These are phyloP conservation scores for Kwoniella europaea DNA, from an alignment of 768 basidiomycete genomes.

Conservation along the genomic window DNA sequence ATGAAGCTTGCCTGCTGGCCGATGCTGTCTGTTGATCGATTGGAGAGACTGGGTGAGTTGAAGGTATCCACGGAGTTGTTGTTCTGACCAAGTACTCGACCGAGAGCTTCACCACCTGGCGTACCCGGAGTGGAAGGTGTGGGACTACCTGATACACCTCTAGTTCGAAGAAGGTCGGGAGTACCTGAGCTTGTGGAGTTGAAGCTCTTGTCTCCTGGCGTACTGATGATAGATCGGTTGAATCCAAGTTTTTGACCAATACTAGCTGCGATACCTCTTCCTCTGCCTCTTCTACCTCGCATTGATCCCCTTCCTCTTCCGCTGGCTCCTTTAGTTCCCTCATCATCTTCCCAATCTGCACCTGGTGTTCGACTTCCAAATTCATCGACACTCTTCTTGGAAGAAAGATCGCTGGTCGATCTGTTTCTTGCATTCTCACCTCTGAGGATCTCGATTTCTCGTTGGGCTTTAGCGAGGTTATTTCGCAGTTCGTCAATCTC, in stretches of 20 bases:
- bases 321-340: conserved; percentile 29
- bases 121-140: conserved; percentile 21
- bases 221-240: conserved; percentile 32
- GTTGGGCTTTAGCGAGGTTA: conserved; percentile 47
- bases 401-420: conserved; percentile 11
- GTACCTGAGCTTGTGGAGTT: conserved; percentile 44
- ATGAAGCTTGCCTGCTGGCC: conserved; percentile 26
- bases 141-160: conserved; percentile 24
- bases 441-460: conserved; percentile 49
- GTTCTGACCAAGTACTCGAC: conserved; percentile 17
- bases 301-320: conserved; percentile 42
- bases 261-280: conserved; percentile 48
- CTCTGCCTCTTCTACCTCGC: conserved; percentile 47
- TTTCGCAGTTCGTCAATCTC: conserved; percentile 50
- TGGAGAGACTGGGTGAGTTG: conserved; percentile 7
- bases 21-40: conserved; percentile 21
- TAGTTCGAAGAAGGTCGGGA: conserved; percentile 45
- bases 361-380: conserved; percentile 34
- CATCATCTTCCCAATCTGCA: conserved; percentile 43
- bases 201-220: conserved; percentile 47
- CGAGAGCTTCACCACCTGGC: conserved; percentile 22
- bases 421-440: conserved; percentile 23
- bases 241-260: conserved; percentile 48
- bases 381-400: conserved; percentile 29
- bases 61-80: conserved; percentile 21